Conservation (phyloP, 176 grass and related monocot species). For the Bromus sterilis region DNA sequence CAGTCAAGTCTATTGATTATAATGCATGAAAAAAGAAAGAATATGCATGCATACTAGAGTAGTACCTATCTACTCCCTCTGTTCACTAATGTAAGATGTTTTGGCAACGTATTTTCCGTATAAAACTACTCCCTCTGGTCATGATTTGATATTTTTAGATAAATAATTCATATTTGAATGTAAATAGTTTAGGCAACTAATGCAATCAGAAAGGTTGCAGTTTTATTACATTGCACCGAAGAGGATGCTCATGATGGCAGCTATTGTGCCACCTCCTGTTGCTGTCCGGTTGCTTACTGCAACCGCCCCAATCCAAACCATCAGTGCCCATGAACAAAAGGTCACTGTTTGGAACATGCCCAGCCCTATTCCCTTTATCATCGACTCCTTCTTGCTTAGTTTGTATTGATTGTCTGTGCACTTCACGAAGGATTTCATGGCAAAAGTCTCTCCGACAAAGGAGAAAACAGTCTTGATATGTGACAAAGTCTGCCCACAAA, state of each 20-base stretch:
- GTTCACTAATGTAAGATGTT: no score
- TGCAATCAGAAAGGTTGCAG: not conserved
- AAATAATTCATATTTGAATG: not conserved
- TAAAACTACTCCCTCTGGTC: no score
- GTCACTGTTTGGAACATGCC: conserved; percentile 45
- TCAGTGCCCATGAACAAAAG: conserved; percentile 48
- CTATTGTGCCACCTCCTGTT: conserved; percentile 34
- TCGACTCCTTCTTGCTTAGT: conserved; percentile 36
- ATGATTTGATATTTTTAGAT: not conserved
- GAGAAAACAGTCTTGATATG: conserved; percentile 45
- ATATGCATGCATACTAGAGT: not conserved
- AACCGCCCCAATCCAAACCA: conserved; percentile 46
- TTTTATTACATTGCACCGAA: conserved; percentile 49
- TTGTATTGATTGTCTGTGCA: conserved; percentile 34
- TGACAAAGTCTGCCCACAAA: conserved; percentile 32
- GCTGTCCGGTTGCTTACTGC: conserved; percentile 26
- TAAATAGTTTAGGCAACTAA: not conserved
- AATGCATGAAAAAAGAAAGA: not conserved
- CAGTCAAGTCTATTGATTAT: not conserved
- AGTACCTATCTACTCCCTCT: not conserved
- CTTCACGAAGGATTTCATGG: conserved; percentile 22
- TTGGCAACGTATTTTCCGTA: no score
- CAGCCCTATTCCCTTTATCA: conserved; percentile 36
- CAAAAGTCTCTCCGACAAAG: conserved; percentile 37
- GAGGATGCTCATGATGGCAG: conserved; percentile 55